phyloP scores from a whole-genome alignment of 192 early-diverging fungal species.

The Coemansia sp. region DNA sequence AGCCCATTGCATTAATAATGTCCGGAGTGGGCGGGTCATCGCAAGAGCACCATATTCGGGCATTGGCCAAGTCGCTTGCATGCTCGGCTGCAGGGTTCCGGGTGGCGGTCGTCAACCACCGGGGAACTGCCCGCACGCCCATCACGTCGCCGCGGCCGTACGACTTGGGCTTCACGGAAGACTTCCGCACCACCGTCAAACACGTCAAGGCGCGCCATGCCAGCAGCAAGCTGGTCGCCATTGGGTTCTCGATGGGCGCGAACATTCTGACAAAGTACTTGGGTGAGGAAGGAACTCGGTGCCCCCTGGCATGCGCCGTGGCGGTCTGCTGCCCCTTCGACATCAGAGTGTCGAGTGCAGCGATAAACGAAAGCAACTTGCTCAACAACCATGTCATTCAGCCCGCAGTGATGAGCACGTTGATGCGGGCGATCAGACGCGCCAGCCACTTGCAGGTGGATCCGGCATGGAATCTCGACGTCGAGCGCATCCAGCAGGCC shows the following conservation, averaged over 20 bases:
- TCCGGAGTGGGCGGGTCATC: conserved; percentile 92
- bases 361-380: conserved; percentile 54
- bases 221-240: conserved; percentile 61
- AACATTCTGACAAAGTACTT: conserved; percentile 89
- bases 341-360: conserved; percentile 52
- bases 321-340: conserved; percentile 87
- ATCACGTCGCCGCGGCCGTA: conserved; percentile 76
- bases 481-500: conserved; percentile 52
- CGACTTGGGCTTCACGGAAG: conserved; percentile 74
- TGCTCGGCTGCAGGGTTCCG: conserved; percentile 52
- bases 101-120: conserved; percentile 79
- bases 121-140: conserved; percentile 80
- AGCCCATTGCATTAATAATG: conserved; percentile 70
- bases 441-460: conserved; percentile 44
- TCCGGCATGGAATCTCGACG: conserved; percentile 39
- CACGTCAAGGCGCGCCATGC: conserved; percentile 49
- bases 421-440: conserved; percentile 51
- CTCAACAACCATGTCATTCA: conserved; percentile 61
- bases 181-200: conserved; percentile 43
- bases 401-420: conserved; percentile 51
- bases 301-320: conserved; percentile 68
- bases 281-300: conserved; percentile 70
- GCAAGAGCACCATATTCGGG: conserved; percentile 83
- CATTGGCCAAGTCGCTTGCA: conserved; percentile 62
- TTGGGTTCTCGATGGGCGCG: conserved; percentile 90